Evolutionary conservation across 345 rosid species (phyloP).

Genomic region (Draba incana): DNA sequence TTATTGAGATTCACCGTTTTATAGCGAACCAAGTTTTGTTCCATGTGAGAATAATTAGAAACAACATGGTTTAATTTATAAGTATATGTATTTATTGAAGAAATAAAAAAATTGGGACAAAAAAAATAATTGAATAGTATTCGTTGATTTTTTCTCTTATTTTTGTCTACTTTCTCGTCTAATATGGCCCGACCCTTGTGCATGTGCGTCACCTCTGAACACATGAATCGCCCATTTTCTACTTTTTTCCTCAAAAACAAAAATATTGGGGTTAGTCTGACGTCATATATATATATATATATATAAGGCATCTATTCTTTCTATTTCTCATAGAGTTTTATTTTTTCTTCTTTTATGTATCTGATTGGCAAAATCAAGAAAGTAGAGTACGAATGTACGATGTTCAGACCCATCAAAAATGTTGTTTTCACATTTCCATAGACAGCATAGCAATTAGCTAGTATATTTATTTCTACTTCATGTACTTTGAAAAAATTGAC

Average conservation of each 20-base stretch:
- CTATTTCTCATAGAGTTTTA: slow-evolving; percentile 9
- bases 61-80: slow-evolving; percentile 14
- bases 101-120: neutral
- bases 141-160: neutral
- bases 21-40: slow-evolving; percentile 37
- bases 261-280: slow-evolving; percentile 17
- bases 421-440: slow-evolving; percentile 9
- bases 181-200: slow-evolving; percentile 41
- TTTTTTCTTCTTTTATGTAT: neutral
- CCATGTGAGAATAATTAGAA: slow-evolving; percentile 40
- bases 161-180: slow-evolving; percentile 11
- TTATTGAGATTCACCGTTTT: slow-evolving; percentile 39
- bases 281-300: neutral
- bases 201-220: slow-evolving; percentile 43
- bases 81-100: neutral
- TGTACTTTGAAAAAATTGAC: too few relatives aligned
- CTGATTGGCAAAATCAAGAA: slow-evolving; percentile 23
- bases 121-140: slow-evolving; percentile 13
- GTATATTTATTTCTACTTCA: neutral
- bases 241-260: slow-evolving; percentile 17
- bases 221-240: slow-evolving; percentile 37
- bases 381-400: slow-evolving; percentile 27
- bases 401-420: neutral
- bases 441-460: neutral
- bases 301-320: slow-evolving; percentile 15